phyloP scores from a whole-genome alignment of 2,329 filamentous ascomycete species.

The Pyricularia sp. region DNA sequence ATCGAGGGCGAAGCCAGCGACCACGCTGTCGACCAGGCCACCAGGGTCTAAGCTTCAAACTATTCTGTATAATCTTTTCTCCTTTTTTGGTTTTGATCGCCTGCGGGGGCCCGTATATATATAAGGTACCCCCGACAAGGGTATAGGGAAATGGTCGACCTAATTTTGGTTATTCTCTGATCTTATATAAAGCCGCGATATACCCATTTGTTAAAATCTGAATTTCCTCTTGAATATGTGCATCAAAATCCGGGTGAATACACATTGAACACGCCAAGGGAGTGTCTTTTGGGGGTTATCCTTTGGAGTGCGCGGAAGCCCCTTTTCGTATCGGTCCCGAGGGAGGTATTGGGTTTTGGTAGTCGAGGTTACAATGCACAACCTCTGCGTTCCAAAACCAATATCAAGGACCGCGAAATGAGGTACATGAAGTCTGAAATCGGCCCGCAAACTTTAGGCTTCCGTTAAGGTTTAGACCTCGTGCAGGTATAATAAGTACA shows the following conservation, averaged over 20 bases:
- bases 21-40: background rate
- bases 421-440: too few species aligned
- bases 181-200: background rate
- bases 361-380: too few species aligned
- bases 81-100: background rate
- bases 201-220: background rate
- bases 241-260: background rate
- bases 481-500: too few species aligned
- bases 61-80: background rate
- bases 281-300: too few species aligned
- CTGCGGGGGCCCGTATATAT: background rate
- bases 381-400: too few species aligned
- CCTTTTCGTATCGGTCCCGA: too few species aligned
- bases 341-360: too few species aligned
- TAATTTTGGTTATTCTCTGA: background rate
- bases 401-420: too few species aligned
- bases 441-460: too few species aligned
- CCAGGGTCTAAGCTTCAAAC: background rate
- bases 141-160: background rate
- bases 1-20: background rate
- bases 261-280: background rate
- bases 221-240: background rate
- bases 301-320: too few species aligned
- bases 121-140: background rate
- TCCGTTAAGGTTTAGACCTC: too few species aligned